Conservation (phyloP, 176 grass and related monocot species). For the Oryza glumipatula region DNA sequence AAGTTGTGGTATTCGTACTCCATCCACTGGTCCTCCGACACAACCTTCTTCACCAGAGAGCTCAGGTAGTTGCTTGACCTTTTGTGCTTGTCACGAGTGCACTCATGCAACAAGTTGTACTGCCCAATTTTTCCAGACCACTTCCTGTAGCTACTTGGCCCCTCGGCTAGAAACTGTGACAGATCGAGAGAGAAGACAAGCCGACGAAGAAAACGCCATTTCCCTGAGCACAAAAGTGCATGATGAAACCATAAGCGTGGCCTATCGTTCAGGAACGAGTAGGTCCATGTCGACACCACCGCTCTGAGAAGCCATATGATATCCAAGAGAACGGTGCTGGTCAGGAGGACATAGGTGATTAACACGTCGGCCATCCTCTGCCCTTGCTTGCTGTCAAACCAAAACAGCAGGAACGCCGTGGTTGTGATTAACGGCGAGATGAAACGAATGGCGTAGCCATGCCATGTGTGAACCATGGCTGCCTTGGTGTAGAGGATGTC, state of each 20-base stretch:
- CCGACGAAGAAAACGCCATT: not conserved
- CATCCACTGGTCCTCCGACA: not conserved
- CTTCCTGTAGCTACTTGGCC: not conserved
- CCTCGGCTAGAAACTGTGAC: fast-evolving
- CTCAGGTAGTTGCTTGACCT: not conserved
- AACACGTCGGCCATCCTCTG: not conserved
- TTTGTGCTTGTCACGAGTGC: not conserved
- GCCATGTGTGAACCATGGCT: not conserved
- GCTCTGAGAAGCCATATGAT: not conserved
- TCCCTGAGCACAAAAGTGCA: not conserved
- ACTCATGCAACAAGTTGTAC: not conserved
- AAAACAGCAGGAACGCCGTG: not conserved
- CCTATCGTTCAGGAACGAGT: not conserved
- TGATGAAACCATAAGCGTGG: not conserved
- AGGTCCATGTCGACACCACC: not conserved
- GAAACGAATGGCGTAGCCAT: not conserved
- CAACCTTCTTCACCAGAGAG: not conserved
- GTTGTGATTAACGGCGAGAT: not conserved
- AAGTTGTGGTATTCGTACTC: not conserved
- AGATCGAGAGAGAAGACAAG: not conserved
- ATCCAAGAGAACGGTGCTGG: not conserved
- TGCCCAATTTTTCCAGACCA: too few species aligned
- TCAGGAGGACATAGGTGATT: not conserved
- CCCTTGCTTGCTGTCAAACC: not conserved
- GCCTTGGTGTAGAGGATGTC: not conserved